These are phyloP conservation scores for Neofusicoccum sp. DNA, from an alignment of 2,329 filamentous ascomycete species.

Conservation along the genomic window DNA sequence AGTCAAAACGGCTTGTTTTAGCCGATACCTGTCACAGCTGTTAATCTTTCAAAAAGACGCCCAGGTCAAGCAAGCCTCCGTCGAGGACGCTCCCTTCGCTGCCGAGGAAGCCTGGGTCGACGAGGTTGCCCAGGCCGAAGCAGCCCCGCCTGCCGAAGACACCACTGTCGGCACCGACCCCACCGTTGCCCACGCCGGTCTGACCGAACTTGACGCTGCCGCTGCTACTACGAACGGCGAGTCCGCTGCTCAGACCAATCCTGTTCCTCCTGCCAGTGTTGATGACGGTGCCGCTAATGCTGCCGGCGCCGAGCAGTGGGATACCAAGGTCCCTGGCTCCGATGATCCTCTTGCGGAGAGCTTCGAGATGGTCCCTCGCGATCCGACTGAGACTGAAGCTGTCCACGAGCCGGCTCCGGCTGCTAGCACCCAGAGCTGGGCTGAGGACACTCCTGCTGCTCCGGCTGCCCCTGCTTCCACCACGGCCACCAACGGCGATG, in stretches of 20 bases:
- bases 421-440: constrained; percentile 74
- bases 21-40: not conserved
- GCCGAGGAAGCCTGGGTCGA: constrained; percentile 52
- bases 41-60: constrained; percentile 45
- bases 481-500: constrained; percentile 50
- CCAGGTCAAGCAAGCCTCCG: constrained; percentile 56
- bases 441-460: constrained; percentile 63
- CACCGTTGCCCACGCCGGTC: constrained; percentile 63
- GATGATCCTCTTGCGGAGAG: constrained; percentile 58
- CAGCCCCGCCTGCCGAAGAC: constrained; percentile 36
- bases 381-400: constrained; percentile 71
- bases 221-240: constrained; percentile 32
- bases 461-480: constrained; percentile 22
- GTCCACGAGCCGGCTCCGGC: constrained; percentile 53
- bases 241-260: constrained; percentile 27
- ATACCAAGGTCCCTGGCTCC: constrained; percentile 50
- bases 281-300: constrained; percentile 45
- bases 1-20: constrained; percentile 37
- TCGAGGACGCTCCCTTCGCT: constrained; percentile 53
- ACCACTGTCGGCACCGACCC: constrained; percentile 57
- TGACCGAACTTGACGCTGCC: constrained; percentile 62
- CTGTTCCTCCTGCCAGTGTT: constrained; percentile 39
- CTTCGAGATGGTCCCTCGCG: constrained; percentile 74
- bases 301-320: constrained; percentile 67
- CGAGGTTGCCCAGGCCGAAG: constrained; percentile 45